A percentile compares a stretch with the other conserved stretches of the same genome.
Evolutionary conservation across 1,139 yeast species (phyloP).

Genomic region (Geotrichum restrictum): DNA sequence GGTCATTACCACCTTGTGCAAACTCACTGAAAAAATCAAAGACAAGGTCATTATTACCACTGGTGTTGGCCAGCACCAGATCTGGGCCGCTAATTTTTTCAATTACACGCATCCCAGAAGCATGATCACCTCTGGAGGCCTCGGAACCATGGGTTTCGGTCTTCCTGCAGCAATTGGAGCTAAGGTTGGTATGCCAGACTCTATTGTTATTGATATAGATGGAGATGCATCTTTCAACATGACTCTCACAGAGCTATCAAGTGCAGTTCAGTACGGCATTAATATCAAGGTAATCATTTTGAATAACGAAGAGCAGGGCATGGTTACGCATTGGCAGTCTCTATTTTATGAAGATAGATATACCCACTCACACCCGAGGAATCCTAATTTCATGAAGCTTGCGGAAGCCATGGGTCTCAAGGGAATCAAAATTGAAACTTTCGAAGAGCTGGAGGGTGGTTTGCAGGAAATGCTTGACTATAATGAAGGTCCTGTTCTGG

Average conservation of each 20-base stretch:
- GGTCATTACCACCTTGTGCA: constrained; percentile 70
- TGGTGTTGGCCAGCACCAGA: constrained; percentile 99
- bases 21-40: constrained; percentile 58
- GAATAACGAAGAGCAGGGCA: constrained; percentile 98
- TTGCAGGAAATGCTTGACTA: constrained; percentile 70
- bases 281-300: constrained; percentile 85
- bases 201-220: constrained; percentile 91
- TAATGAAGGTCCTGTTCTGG: constrained; percentile 74
- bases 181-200: constrained; percentile 91
- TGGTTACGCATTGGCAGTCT: constrained; percentile 99
- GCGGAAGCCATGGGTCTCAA: constrained; percentile 92
- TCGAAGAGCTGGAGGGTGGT: constrained; percentile 59
- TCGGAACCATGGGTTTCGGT: constrained; percentile 98
- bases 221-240: constrained; percentile 98
- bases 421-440: constrained; percentile 69
- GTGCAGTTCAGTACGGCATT: constrained; percentile 90
- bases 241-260: constrained; percentile 88
- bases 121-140: constrained; percentile 94
- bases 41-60: constrained; percentile 84
- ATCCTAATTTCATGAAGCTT: constrained; percentile 87
- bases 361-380: constrained; percentile 91
- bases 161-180: constrained; percentile 98
- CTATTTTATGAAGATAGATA: constrained; percentile 94
- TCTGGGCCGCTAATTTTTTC: constrained; percentile 99
- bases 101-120: constrained; percentile 89